phyloP scores from a whole-genome alignment of 2,329 filamentous ascomycete species.

The Hypoxylon sp. region DNA sequence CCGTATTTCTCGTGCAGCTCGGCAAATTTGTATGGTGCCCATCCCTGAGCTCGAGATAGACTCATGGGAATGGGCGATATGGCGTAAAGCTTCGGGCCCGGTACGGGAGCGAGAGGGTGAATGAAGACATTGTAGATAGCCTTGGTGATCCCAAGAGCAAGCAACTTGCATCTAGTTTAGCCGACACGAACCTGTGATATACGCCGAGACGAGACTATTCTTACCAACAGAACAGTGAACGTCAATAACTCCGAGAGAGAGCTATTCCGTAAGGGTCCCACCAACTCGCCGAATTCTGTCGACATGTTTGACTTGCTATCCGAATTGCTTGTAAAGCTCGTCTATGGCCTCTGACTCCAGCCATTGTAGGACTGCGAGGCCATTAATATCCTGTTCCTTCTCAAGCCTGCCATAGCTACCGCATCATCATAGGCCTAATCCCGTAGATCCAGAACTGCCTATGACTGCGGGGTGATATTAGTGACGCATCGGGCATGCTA shows the following conservation, averaged over 20 bases:
- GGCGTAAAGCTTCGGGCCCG: constrained; percentile 30
- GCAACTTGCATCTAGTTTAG: constrained; percentile 15
- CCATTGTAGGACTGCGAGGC: neutral
- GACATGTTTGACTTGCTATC: constrained; percentile 23
- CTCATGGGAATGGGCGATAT: constrained; percentile 27
- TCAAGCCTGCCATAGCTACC: neutral
- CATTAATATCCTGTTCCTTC: constrained; percentile 12
- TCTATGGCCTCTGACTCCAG: neutral
- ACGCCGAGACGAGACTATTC: neutral
- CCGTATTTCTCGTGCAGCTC: constrained; percentile 52
- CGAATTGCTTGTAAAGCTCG: neutral
- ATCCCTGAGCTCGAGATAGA: constrained; percentile 17
- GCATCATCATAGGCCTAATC: neutral
- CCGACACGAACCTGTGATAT: neutral
- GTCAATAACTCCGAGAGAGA: constrained; percentile 16
- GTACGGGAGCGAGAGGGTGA: constrained; percentile 27
- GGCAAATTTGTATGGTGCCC: constrained; percentile 17
- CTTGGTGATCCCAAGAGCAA: constrained; percentile 17
- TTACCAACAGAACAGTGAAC: constrained; percentile 22
- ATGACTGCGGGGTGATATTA: constrained; percentile 15
- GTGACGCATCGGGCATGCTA: neutral
- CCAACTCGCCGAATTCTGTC: constrained; percentile 1
- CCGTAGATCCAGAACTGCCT: neutral
- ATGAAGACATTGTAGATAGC: constrained; percentile 30
- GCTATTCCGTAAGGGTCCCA: constrained; percentile 11